Evolutionary conservation across 805 yeast genomes (phyloP).

Genomic region (Sugiyamaella chiloensis): DNA sequence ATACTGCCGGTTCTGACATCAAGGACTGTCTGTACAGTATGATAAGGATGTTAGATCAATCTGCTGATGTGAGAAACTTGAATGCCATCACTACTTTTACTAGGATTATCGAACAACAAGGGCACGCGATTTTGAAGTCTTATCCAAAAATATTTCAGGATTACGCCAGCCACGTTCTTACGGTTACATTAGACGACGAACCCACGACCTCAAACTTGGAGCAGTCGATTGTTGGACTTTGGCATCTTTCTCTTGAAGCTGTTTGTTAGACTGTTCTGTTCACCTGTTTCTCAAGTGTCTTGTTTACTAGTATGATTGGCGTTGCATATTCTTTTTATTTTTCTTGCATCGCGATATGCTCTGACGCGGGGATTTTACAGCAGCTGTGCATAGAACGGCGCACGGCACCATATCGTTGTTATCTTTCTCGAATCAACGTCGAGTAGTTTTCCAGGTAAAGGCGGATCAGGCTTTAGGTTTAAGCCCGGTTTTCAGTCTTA

Average conservation of each 20-base stretch:
- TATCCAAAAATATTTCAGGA: not conserved
- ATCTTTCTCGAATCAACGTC: too few relatives aligned
- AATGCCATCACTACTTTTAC: not conserved
- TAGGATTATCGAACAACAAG: not conserved
- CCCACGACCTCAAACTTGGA: not conserved
- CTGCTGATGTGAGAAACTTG: constrained; percentile 3
- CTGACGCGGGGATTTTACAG: not conserved
- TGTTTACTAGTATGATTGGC: too few relatives aligned
- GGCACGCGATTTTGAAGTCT: not conserved
- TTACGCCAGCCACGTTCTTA: not conserved
- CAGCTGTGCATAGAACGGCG: not conserved
- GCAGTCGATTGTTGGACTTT: not conserved
- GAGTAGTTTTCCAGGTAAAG: too few relatives aligned
- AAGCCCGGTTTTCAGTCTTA: too few relatives aligned
- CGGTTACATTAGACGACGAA: not conserved
- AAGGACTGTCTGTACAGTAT: not conserved
- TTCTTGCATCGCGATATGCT: not conserved
- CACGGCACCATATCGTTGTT: constrained; percentile 4
- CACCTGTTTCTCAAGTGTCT: too few relatives aligned
- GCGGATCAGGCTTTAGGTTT: too few relatives aligned
- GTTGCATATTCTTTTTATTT: too few relatives aligned
- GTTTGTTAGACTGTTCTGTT: not conserved
- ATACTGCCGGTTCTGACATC: not conserved
- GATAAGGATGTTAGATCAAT: not conserved
- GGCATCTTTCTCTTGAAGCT: constrained; percentile 8